These are phyloP conservation scores for Oxytropis ochrocephala DNA, from an alignment of 306 rosid genomes.

Conservation along the genomic window DNA sequence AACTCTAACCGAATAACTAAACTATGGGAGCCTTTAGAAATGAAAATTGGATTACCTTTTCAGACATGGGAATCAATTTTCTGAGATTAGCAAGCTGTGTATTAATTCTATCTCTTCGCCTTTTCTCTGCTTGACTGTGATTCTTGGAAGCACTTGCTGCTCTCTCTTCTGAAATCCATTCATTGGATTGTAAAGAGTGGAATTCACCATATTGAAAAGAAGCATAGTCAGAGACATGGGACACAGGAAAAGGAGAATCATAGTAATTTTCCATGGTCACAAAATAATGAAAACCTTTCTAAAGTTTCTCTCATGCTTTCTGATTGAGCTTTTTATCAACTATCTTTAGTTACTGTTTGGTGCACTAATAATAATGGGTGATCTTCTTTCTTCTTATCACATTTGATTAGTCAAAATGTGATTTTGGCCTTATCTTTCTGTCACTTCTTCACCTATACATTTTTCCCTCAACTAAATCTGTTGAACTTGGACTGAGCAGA, in stretches of 20 bases:
- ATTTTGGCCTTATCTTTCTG: conserved; percentile 53
- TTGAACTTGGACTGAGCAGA: conserved; percentile 18
- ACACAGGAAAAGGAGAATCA: conserved; percentile 29
- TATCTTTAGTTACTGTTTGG: conserved; percentile 38
- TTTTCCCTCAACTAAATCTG: conserved; percentile 18
- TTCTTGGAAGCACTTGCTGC: conserved; percentile 68
- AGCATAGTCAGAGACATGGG: conserved; percentile 28
- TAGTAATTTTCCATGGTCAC: conserved; percentile 53
- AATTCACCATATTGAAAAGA: conserved; percentile 47
- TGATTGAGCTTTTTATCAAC: conserved; percentile 41
- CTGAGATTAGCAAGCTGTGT: conserved; percentile 89
- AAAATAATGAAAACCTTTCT: conserved; percentile 15
- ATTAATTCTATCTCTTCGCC: conserved; percentile 92
- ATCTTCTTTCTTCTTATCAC: conserved; percentile 38
- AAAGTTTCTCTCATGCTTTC: conserved; percentile 18
- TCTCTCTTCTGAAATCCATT: conserved; percentile 44
- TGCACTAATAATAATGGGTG: conserved; percentile 42
- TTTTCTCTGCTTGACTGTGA: conserved; percentile 94
- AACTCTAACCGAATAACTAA: too few species aligned
- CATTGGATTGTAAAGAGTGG: conserved; percentile 35
- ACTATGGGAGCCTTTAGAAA: too few species aligned
- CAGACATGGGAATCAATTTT: conserved; percentile 86
- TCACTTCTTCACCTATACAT: conserved; percentile 45
- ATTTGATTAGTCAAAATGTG: conserved; percentile 51
- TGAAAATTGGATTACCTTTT: conserved; percentile 48